A percentile compares a stretch with the other conserved stretches of the same genome.
Evolutionary conservation across 1,139 yeast species (phyloP).

Genomic region (Yamadazyma dendronema): DNA sequence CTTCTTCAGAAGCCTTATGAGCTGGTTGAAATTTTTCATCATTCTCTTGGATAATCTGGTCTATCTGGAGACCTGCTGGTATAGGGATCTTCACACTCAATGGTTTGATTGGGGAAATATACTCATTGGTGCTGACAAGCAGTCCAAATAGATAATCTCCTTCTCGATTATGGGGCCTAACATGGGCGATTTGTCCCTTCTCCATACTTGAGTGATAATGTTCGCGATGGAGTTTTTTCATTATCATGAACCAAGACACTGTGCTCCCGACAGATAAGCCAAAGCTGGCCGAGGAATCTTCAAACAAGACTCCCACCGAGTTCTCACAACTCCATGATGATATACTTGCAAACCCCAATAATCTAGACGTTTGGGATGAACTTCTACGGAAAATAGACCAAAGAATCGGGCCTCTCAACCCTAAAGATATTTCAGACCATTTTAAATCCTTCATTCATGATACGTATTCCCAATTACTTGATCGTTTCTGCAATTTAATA

Average conservation of each 20-base stretch:
- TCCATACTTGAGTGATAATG: neutral
- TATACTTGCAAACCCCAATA: conserved; percentile 21
- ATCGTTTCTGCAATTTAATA: conserved; percentile 54
- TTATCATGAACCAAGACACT: neutral
- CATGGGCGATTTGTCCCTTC: conserved; percentile 11
- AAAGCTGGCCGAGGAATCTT: neutral
- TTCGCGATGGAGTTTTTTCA: conserved; percentile 9
- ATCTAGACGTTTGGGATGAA: conserved; percentile 31
- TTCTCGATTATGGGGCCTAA: conserved; percentile 9
- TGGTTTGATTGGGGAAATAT: conserved; percentile 8
- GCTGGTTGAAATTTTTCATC: conserved; percentile 18
- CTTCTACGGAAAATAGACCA: conserved; percentile 25
- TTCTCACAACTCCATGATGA: conserved; percentile 4
- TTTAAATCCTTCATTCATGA: conserved; percentile 21
- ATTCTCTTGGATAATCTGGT: conserved; percentile 22
- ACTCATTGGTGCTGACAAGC: conserved; percentile 5
- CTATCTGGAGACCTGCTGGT: conserved; percentile 22
- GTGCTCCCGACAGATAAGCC: conserved; percentile 4
- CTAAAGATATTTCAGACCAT: conserved; percentile 15
- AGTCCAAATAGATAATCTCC: conserved; percentile 3
- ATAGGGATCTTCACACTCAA: conserved; percentile 20
- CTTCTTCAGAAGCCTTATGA: conserved; percentile 5
- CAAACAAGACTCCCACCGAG: conserved; percentile 3
- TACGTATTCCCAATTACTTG: conserved; percentile 34
- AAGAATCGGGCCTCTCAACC: conserved; percentile 15